Conservation (phyloP, 768 basidiomycete species). For the Tylopilus balloui region DNA sequence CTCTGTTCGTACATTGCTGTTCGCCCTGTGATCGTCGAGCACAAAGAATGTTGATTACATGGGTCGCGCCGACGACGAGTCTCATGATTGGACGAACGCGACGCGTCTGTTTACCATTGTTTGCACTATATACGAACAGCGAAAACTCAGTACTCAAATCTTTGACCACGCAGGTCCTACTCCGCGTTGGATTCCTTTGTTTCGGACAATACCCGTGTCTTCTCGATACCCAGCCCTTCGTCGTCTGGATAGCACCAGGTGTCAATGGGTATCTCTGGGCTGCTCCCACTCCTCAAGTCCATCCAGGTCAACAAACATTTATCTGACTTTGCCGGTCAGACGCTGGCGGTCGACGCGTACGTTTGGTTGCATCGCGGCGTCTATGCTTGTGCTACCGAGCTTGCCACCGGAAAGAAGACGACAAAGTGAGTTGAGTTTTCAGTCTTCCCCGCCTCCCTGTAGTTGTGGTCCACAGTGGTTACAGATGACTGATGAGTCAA, state of each 20-base stretch:
- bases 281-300: slow-evolving; percentile 85
- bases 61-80: neutral
- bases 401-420: slow-evolving; percentile 81
- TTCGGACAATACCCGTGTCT: slow-evolving; percentile 3
- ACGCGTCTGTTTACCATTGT: slow-evolving; percentile 31
- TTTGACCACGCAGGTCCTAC: neutral
- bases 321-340: slow-evolving; percentile 78
- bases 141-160: neutral
- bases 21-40: too few relatives aligned
- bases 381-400: slow-evolving; percentile 84
- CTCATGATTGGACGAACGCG: slow-evolving; percentile 26
- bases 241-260: neutral
- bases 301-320: slow-evolving; percentile 78
- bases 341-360: slow-evolving; percentile 90
- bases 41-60: too few relatives aligned
- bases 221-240: neutral
- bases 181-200: slow-evolving; percentile 1
- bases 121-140: slow-evolving; percentile 14
- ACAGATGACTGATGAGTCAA: slow-evolving; percentile 2
- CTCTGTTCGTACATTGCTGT: too few relatives aligned
- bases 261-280: slow-evolving; percentile 86
- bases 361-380: slow-evolving; percentile 91
- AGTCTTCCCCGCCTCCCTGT: neutral
- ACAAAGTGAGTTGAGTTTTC: slow-evolving; percentile 71
- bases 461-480: neutral